Percentiles rank a stretch among this genome's conserved stretches.
phyloP scores from a whole-genome alignment of 1,139 yeast species.

The Blastobotrys malaysiensis region DNA sequence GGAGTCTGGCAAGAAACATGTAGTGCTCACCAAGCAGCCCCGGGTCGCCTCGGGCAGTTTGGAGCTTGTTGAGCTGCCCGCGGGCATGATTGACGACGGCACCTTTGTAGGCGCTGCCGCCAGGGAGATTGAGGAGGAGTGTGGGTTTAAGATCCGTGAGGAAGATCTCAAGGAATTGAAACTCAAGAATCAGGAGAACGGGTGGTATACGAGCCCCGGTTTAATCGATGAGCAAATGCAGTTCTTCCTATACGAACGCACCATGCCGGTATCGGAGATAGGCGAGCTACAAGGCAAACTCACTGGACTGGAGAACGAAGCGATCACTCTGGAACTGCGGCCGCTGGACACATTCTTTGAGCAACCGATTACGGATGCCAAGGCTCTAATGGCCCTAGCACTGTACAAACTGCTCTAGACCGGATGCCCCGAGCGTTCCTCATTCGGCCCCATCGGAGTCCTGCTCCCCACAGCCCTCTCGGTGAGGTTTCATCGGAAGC shows the following conservation, averaged over 20 bases:
- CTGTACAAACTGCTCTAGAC: slow-evolving; percentile 8
- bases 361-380: slow-evolving; percentile 17
- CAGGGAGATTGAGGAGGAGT: slow-evolving; percentile 24
- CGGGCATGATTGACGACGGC: slow-evolving; percentile 27
- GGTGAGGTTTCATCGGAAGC: neutral
- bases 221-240: slow-evolving; percentile 20
- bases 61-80: slow-evolving; percentile 23
- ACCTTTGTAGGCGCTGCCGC: slow-evolving; percentile 25
- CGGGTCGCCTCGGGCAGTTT: slow-evolving; percentile 23
- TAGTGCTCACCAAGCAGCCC: slow-evolving; percentile 23
- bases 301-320: slow-evolving; percentile 18
- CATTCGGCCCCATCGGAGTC: neutral
- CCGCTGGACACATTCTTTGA: slow-evolving; percentile 11
- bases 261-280: slow-evolving; percentile 17
- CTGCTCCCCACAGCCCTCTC: neutral
- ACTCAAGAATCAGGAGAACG: slow-evolving; percentile 3
- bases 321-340: slow-evolving; percentile 18
- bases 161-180: slow-evolving; percentile 17
- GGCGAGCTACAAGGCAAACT: slow-evolving; percentile 17
- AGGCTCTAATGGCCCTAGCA: slow-evolving; percentile 20
- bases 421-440: neutral
- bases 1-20: slow-evolving; percentile 10
- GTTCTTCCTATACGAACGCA: slow-evolving; percentile 14
- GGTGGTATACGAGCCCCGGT: slow-evolving; percentile 21
- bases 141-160: slow-evolving; percentile 19